Evolutionary conservation across 2,329 filamentous ascomycete species (phyloP).

Genomic region (Penicillium sp.): DNA sequence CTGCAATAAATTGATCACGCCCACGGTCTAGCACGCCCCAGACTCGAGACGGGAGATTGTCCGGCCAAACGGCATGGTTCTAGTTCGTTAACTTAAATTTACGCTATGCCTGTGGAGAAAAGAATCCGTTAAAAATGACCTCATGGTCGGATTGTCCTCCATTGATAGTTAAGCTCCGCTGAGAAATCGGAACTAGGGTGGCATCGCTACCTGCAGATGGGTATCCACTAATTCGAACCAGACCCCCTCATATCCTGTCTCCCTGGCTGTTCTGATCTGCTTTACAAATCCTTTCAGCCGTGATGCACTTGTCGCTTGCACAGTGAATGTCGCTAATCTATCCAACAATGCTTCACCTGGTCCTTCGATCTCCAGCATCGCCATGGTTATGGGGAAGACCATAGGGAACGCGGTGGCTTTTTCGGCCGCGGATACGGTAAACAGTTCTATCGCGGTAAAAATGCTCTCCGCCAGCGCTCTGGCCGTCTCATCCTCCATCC

Average conservation of each 20-base stretch:
- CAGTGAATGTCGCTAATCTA: slow-evolving; percentile 16
- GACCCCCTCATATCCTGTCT: slow-evolving; percentile 18
- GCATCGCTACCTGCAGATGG: slow-evolving; percentile 23
- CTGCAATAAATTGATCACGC: neutral
- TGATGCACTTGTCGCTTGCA: slow-evolving; percentile 18
- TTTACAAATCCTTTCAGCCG: slow-evolving; percentile 23
- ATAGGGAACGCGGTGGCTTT: slow-evolving; percentile 20
- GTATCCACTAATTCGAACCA: slow-evolving; percentile 28
- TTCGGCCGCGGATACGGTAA: slow-evolving; percentile 13
- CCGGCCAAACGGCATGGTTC: neutral
- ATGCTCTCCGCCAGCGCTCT: slow-evolving; percentile 22
- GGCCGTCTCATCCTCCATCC: slow-evolving; percentile 26
- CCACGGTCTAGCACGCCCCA: neutral
- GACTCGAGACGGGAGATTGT: neutral
- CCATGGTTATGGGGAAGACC: slow-evolving; percentile 25
- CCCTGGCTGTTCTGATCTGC: slow-evolving; percentile 16
- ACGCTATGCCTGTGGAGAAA: neutral
- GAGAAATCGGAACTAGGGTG: slow-evolving; percentile 12
- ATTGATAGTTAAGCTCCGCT: slow-evolving; percentile 2
- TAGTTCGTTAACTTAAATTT: neutral
- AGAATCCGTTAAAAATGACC: neutral
- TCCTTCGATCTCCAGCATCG: slow-evolving; percentile 25
- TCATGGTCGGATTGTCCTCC: slow-evolving; percentile 2
- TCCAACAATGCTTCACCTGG: slow-evolving; percentile 23
- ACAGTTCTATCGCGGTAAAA: slow-evolving; percentile 20